Percentiles rank a stretch among this genome's conserved stretches.
These are phyloP conservation scores for Cladosporium sp. DNA, from an alignment of 2,329 filamentous ascomycete species.

Conservation along the genomic window DNA sequence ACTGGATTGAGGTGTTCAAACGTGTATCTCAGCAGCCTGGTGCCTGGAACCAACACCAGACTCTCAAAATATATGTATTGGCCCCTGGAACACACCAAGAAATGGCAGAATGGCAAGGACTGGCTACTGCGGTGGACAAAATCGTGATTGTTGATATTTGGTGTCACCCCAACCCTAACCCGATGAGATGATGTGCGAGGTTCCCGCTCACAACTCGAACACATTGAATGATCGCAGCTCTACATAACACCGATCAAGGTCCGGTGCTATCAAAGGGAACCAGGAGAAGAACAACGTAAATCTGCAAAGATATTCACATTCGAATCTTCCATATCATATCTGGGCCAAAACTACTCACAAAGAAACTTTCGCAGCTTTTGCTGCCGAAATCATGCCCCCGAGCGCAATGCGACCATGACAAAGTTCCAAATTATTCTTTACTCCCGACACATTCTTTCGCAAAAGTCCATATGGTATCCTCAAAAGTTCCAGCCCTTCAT, in stretches of 20 bases:
- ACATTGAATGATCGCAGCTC: background rate
- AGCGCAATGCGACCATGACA: conserved; percentile 6
- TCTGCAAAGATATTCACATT: conserved; percentile 8
- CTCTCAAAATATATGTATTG: background rate
- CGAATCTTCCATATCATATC: background rate
- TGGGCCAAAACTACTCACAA: conserved; percentile 1
- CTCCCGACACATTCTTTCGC: background rate
- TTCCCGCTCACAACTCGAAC: no score
- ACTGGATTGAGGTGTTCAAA: background rate
- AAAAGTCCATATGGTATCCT: conserved; percentile 10
- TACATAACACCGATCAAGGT: background rate
- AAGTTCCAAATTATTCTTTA: background rate
- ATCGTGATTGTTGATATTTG: background rate
- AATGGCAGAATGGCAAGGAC: background rate
- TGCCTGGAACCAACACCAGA: background rate
- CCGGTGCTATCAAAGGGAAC: background rate
- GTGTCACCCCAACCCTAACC: background rate
- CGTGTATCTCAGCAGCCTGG: background rate
- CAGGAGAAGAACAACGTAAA: background rate
- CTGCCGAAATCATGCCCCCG: background rate
- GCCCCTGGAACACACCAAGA: background rate
- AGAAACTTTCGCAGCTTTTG: background rate
- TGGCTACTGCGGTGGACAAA: background rate
- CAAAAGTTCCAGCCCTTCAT: background rate
- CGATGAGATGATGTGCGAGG: background rate